A percentile compares a stretch with the other conserved stretches of the same genome.
These are phyloP conservation scores for Trichoderma sp. DNA, from an alignment of 2,329 filamentous ascomycete species.

Conservation along the genomic window DNA sequence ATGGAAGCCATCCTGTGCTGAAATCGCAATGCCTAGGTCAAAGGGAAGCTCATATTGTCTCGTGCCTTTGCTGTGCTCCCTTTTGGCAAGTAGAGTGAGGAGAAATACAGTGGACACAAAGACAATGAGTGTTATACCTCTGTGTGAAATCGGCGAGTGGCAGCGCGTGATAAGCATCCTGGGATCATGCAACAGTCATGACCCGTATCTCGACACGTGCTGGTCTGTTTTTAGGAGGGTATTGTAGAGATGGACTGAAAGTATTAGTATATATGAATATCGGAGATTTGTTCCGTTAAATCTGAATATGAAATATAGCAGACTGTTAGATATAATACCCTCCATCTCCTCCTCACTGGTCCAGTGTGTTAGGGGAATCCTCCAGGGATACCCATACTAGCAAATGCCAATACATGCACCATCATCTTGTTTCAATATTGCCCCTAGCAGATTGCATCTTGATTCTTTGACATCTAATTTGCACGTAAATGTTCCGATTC, in stretches of 20 bases:
- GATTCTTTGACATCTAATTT: background rate
- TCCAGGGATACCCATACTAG: background rate
- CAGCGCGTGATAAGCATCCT: slow-evolving; percentile 11
- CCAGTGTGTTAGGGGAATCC: background rate
- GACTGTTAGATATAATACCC: background rate
- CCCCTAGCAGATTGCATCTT: background rate
- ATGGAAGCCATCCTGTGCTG: slow-evolving; percentile 1
- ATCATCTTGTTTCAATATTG: background rate
- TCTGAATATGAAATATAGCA: background rate
- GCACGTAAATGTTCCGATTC: background rate
- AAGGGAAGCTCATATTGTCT: slow-evolving; percentile 16
- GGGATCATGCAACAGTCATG: background rate
- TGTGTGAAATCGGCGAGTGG: slow-evolving; percentile 1
- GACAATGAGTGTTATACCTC: background rate
- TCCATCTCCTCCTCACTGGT: background rate
- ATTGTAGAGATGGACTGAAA: background rate
- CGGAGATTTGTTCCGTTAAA: background rate
- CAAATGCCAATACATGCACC: background rate
- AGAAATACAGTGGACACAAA: background rate
- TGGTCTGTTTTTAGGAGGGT: background rate
- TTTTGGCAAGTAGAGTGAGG: background rate
- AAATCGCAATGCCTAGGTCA: slow-evolving; percentile 7
- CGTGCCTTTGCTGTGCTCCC: background rate
- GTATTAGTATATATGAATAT: background rate
- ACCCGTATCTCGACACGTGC: background rate